Conservation (phyloP, 2,329 filamentous ascomycete genomes). For the Ampelomyces quisqualis region DNA sequence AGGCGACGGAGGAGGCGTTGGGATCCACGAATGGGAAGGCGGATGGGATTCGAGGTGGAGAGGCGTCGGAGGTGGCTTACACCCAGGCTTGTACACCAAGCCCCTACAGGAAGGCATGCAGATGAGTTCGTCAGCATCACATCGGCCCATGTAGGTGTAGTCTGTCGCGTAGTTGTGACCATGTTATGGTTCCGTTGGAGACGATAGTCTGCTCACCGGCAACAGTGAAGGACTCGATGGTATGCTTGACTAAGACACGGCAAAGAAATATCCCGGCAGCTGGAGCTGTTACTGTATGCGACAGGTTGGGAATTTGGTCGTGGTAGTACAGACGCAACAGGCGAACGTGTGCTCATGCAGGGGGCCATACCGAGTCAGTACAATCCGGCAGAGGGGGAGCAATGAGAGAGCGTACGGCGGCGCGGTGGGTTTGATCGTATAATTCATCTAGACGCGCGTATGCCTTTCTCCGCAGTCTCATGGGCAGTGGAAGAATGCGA, state of each 20-base stretch:
- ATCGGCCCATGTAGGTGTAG: background rate
- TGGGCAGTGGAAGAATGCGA: background rate
- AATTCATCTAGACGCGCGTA: conserved; percentile 7
- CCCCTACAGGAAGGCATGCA: conserved; percentile 15
- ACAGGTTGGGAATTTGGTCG: conserved; percentile 11
- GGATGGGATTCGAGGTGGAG: background rate
- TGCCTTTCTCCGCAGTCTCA: background rate
- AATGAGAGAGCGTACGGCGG: conserved; percentile 5
- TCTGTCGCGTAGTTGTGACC: background rate
- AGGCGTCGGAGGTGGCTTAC: conserved; percentile 13
- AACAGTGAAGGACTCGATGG: background rate
- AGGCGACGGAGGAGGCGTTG: conserved; percentile 9
- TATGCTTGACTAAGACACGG: background rate
- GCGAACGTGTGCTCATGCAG: conserved; percentile 14
- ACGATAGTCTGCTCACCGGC: background rate
- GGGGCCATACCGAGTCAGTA: conserved; percentile 2
- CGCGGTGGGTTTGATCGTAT: conserved; percentile 3
- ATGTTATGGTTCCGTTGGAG: background rate
- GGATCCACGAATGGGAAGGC: conserved; percentile 2
- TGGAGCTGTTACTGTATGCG: conserved; percentile 5
- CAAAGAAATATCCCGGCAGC: background rate
- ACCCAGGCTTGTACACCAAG: conserved; percentile 7
- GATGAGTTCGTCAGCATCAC: conserved; percentile 4
- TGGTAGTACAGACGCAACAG: conserved; percentile 15
- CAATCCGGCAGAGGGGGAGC: conserved; percentile 2